Percentiles rank a stretch among this genome's conserved stretches.
Evolutionary conservation across 768 basidiomycete genomes (phyloP).

Genomic region (Mrakia gelida): DNA sequence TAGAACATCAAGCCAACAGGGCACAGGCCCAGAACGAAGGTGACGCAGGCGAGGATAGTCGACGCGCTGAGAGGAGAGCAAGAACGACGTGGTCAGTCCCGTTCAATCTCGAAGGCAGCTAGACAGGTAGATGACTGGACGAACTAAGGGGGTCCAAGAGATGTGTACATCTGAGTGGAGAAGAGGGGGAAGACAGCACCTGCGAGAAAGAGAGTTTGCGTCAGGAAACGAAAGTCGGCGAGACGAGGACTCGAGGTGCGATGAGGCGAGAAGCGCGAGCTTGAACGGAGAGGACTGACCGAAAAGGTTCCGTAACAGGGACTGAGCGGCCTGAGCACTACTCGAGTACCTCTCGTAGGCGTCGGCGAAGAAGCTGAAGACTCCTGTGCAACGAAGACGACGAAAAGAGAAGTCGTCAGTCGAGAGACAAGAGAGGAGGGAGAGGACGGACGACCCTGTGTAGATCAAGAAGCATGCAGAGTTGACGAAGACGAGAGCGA

Average conservation of each 20-base stretch:
- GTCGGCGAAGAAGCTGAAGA: conserved; percentile 34
- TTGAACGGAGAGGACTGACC: neutral
- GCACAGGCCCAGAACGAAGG: conserved; percentile 35
- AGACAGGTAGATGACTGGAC: no score
- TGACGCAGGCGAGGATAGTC: conserved; percentile 40
- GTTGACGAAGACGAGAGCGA: conserved; percentile 36
- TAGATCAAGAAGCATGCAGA: conserved; percentile 41
- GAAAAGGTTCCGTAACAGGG: conserved; percentile 35
- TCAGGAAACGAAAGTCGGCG: no score
- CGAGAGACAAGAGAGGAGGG: conserved; percentile 13
- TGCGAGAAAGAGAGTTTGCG: no score
- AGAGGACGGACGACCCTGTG: conserved; percentile 4
- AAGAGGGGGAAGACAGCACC: no score
- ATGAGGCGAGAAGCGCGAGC: no score
- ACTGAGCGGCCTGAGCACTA: conserved; percentile 39
- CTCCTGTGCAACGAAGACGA: neutral
- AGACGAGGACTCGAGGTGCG: no score
- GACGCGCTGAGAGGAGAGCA: conserved; percentile 38
- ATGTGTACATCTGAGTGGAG: no score
- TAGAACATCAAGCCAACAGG: conserved; percentile 39
- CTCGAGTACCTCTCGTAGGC: conserved; percentile 42
- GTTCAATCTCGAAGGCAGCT: neutral
- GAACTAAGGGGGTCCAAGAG: no score
- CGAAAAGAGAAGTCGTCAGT: neutral
- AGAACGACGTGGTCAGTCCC: conserved; percentile 32